Evolutionary conservation across 768 basidiomycete species (phyloP), one percentile per base, ranked within the genome.

Genomic region (Boletus edulis): DNA sequence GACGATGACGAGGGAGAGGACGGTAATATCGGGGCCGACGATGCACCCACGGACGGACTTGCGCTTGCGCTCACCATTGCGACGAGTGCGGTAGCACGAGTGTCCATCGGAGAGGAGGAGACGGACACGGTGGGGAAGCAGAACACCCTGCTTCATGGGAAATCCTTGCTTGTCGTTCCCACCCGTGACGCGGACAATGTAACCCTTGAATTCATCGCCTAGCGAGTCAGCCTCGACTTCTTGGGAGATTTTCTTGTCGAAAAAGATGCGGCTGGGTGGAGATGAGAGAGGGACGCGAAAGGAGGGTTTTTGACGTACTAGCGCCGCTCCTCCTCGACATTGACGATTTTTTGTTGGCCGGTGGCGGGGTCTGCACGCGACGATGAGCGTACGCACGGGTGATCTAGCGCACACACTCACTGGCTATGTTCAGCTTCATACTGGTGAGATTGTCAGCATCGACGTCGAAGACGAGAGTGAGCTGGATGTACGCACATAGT

Each of bases 131-230:
- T 92, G 72, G 55, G 92, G 92, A 67, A 96, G 83, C 58, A 98
- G 89, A 63, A 98, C 91, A 78, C 96, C 95, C 79, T 99, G 96
- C 78, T 98, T 98, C 94, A 98, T 97, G 46, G 94, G 94, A 83
- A 97, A 96, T 70, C 94, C 94, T 74, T 95, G 92, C 79, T 94
- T 93, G 86, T 98, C 94, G 81, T 98, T 98, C 60, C 96, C 93
- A 67, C 95, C 95, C 31, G 92, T 95, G 79, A 99, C 91, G 67
- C 94, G 88, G 82, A 97, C 85, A 73, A 98, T 77, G 79, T 97
- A 98, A 55, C 96, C 96, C 73, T 91, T 92, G 83, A 85, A 98
- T 80, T 98, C 96, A 72, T 96, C 90, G 65, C 95, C 94, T 63
- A 98, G 75, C 51, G 86, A 73, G 78, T 97, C 94, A 57, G 82